Conservation (phyloP, 1,139 yeast genomes). For the Yamadazyma trypodendri region DNA sequence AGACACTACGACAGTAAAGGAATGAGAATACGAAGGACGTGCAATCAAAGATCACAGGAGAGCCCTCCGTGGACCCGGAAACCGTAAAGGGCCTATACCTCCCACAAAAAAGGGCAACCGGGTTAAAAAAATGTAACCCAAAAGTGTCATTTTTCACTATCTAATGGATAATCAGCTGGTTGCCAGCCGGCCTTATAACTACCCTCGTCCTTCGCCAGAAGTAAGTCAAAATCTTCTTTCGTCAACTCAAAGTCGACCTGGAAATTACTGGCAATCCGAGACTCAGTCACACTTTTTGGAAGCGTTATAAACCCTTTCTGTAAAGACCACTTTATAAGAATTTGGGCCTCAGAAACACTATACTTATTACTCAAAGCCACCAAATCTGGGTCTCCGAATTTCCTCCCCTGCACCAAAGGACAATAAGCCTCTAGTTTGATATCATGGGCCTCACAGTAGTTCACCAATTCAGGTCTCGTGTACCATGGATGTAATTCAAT, state of each 20-base stretch:
- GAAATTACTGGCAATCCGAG: slow-evolving; percentile 51
- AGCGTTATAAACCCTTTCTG: slow-evolving; percentile 57
- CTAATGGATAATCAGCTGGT: not conserved
- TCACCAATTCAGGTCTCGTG: slow-evolving; percentile 63
- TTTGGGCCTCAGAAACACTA: slow-evolving; percentile 54
- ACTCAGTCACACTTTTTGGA: slow-evolving; percentile 63
- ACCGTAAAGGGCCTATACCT: too few species aligned
- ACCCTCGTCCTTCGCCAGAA: not conserved
- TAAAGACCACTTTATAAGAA: slow-evolving; percentile 47
- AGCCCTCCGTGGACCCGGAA: too few species aligned
- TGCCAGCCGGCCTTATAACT: not conserved
- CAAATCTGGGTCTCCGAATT: slow-evolving; percentile 54
- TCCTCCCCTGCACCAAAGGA: slow-evolving; percentile 72
- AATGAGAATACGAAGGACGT: too few species aligned
- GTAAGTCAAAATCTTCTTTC: slow-evolving; percentile 21
- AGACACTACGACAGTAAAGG: too few species aligned
- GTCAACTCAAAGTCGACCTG: slow-evolving; percentile 45
- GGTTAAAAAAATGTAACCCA: too few species aligned
- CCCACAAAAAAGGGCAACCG: too few species aligned
- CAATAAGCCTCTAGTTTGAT: slow-evolving; percentile 72
- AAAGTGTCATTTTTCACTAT: too few species aligned
- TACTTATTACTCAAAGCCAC: slow-evolving; percentile 53
- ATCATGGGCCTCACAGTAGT: slow-evolving; percentile 50
- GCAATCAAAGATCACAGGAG: too few species aligned
- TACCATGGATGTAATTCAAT: slow-evolving; percentile 45